Evolutionary conservation across 495 filamentous ascomycete genomes (phyloP).

Genomic region (Neurospora sublineolata): DNA sequence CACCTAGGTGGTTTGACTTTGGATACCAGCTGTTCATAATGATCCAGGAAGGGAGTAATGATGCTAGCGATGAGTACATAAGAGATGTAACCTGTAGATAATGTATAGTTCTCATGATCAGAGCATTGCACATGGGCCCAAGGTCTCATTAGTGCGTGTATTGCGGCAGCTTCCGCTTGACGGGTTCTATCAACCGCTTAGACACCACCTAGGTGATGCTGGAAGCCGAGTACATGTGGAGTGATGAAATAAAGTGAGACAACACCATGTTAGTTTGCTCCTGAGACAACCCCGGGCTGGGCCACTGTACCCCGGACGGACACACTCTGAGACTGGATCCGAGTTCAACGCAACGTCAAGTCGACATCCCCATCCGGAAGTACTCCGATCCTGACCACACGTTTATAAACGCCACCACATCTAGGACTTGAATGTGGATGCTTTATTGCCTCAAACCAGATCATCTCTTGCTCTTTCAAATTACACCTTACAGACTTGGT

Average conservation of each 20-base stretch:
- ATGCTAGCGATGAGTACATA: too few species aligned
- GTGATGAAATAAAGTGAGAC: neutral
- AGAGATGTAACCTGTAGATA: too few species aligned
- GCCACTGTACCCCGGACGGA: neutral
- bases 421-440: too few species aligned
- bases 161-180: neutral
- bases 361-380: neutral
- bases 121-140: too few species aligned
- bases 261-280: neutral
- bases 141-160: too few species aligned
- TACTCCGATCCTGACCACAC: neutral
- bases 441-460: too few species aligned
- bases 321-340: neutral
- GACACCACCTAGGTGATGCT: neutral
- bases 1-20: too few species aligned
- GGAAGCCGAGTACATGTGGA: neutral
- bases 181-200: neutral
- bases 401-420: neutral
- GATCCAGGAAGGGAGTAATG: too few species aligned
- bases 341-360: neutral
- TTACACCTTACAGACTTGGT: neutral
- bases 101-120: too few species aligned
- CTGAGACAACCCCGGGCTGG: neutral
- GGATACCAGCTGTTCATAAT: too few species aligned
- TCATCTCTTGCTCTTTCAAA: neutral